Percentiles rank a stretch among this genome's conserved stretches.
phyloP scores from a whole-genome alignment of 805 yeast species.

The Spathaspora boniae region DNA sequence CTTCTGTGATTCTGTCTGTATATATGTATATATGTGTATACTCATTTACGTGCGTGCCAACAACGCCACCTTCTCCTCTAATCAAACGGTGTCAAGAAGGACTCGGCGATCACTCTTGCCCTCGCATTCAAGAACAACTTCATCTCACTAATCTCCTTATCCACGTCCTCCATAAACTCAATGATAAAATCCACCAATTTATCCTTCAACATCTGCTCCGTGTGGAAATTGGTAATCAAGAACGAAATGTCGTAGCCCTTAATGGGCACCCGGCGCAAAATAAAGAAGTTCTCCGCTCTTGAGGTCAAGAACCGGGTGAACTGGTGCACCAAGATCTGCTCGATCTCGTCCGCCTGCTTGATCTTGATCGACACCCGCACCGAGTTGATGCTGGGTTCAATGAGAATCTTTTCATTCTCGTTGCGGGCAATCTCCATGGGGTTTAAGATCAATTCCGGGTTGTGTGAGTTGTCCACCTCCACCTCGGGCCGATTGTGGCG shows the following conservation, averaged over 20 bases:
- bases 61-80: no score
- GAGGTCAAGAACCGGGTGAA: conserved; percentile 91
- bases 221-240: conserved; percentile 88
- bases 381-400: conserved; percentile 92
- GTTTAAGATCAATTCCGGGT: conserved; percentile 80
- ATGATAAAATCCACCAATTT: conserved; percentile 94
- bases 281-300: conserved; percentile 92
- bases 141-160: conserved; percentile 98
- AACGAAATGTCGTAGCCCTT: conserved; percentile 92
- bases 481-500: conserved; percentile 97
- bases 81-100: conserved; percentile 87
- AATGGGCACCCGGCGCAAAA: conserved; percentile 86
- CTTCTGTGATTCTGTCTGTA: no score
- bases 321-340: conserved; percentile 88
- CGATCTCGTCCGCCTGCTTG: conserved; percentile 97
- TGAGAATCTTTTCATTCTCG: conserved; percentile 86
- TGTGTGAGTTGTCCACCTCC: conserved; percentile 68
- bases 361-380: conserved; percentile 87
- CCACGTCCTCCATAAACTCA: conserved; percentile 99
- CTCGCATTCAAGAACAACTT: conserved; percentile 94
- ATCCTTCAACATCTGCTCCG: conserved; percentile 92
- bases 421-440: conserved; percentile 90
- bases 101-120: conserved; percentile 97
- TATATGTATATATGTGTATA: no score
- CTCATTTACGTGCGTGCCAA: no score